phyloP scores from a whole-genome alignment of 345 rosid genomes.

The Eucalyptus shirleyi region DNA sequence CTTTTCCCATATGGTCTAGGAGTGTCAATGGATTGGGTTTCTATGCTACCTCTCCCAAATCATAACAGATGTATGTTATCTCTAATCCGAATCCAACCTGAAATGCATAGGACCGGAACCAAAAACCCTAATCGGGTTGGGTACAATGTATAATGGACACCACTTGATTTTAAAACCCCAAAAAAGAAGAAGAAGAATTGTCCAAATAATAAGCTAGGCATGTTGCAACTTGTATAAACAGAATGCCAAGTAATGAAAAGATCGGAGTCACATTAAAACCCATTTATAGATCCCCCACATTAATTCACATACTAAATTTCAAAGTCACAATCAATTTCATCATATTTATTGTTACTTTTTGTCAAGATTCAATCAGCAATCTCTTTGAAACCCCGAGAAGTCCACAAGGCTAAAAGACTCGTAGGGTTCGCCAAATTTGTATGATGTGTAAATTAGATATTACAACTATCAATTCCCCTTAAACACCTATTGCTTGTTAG shows the following conservation, averaged over 20 bases:
- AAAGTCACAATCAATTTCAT: background rate
- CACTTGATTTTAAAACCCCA: fast-evolving
- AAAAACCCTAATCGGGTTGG: fast-evolving
- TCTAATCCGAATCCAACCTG: no score
- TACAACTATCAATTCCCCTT: background rate
- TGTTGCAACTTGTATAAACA: background rate
- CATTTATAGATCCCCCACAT: background rate
- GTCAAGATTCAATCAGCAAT: background rate
- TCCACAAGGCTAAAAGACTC: background rate
- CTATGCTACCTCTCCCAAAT: no score
- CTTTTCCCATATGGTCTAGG: fast-evolving
- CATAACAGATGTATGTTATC: no score
- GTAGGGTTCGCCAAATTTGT: background rate
- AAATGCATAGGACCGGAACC: no score
- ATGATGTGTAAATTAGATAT: background rate
- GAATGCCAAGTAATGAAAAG: background rate
- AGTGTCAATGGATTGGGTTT: no score
- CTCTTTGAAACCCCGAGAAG: no score
- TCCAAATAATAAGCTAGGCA: background rate
- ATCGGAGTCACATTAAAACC: fast-evolving
- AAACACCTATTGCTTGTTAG: background rate
- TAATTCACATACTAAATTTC: background rate
- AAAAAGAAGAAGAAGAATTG: background rate
- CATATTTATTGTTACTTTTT: no score
- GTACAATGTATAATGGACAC: fast-evolving